Evolutionary conservation across 129 eudicot genomes (phyloP), one percentile per base, ranked within the genome.

Genomic region (Erigeron canadensis): DNA sequence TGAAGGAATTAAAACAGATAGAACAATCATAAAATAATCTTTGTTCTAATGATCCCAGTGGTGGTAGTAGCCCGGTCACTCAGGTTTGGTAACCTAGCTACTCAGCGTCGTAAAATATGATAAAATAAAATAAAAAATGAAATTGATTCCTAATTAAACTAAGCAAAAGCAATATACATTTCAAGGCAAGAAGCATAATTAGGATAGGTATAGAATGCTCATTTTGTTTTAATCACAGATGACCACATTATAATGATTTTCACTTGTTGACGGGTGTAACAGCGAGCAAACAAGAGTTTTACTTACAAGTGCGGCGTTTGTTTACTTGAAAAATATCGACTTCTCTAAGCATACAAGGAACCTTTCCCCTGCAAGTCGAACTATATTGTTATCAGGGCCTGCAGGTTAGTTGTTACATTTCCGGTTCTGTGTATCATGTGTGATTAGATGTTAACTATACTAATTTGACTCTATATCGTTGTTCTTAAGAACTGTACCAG

Each of bases 311-410:
- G 96, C 96, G 2, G 95, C 98, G 18, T 93, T 86, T 80, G 87
- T 93, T 73, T 86, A 89, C 70, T 54, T 93, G 82, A 89, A 81
- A 79, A 84, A 84, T 51, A 82, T 74, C 21, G 95, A 93, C 72
- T 77, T 93, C 43, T 68, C 86, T 22, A 89, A 87, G 86, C 89
- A 93, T 79, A 91, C 89, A n/a, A 78, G 97, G 71, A 91, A 91
- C 77, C 97, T 91, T 18, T 72, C 94, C 75, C 98, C 98, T 2
- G 96, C 98, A 43, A 93, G 98, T 66, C 95, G 91, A 77, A 86
- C 98, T 69, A 93, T 93, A 60, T 86, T 93, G 85, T 83, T 93
- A 28, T 89, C 98, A 69, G 98, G 98, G 23, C 95, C 98, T 15
- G 85, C 96, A 23, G 98, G 98, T 89, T 61, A 0, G 44, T 8